Evolutionary conservation across 2,329 filamentous ascomycete genomes (phyloP).

Genomic region (Karstenula rhodostoma): DNA sequence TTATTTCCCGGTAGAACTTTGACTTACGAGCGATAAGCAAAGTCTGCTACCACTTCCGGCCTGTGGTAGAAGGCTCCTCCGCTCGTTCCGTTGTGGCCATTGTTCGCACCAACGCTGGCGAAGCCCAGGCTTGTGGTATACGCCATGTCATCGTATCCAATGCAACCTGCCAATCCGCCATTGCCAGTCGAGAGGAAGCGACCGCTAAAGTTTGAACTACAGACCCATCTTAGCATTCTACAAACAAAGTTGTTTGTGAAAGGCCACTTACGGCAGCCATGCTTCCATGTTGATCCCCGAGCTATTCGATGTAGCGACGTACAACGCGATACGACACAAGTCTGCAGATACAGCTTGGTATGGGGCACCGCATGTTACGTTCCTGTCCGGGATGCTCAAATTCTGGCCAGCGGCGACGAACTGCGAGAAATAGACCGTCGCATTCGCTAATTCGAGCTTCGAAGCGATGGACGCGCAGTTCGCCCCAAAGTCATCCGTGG

Average conservation of each 20-base stretch:
- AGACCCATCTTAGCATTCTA: background rate
- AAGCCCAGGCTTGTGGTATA: slow-evolving; percentile 51
- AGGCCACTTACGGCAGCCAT: slow-evolving; percentile 51
- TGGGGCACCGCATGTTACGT: slow-evolving; percentile 49
- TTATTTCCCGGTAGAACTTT: background rate
- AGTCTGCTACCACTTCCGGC: slow-evolving; percentile 56
- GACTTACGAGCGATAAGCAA: slow-evolving; percentile 53
- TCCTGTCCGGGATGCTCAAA: slow-evolving; percentile 48
- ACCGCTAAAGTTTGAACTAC: slow-evolving; percentile 43
- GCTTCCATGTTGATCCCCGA: slow-evolving; percentile 55
- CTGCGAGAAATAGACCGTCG: slow-evolving; percentile 48
- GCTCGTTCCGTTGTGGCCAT: slow-evolving; percentile 54
- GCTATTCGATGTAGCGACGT: slow-evolving; percentile 50
- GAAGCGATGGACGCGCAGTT: slow-evolving; percentile 40
- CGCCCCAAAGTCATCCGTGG: slow-evolving; percentile 26
- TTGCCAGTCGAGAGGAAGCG: slow-evolving; percentile 49
- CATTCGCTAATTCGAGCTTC: slow-evolving; percentile 42
- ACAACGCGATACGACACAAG: slow-evolving; percentile 52
- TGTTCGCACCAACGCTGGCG: slow-evolving; percentile 52
- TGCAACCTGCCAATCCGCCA: slow-evolving; percentile 53
- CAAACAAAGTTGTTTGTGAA: slow-evolving; percentile 34
- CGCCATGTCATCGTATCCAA: slow-evolving; percentile 49
- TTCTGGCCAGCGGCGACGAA: slow-evolving; percentile 53
- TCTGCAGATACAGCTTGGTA: slow-evolving; percentile 45
- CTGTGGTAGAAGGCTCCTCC: slow-evolving; percentile 56